Conservation (phyloP, 2,329 filamentous ascomycete genomes). For the Colletotrichum lindemuthianum region DNA sequence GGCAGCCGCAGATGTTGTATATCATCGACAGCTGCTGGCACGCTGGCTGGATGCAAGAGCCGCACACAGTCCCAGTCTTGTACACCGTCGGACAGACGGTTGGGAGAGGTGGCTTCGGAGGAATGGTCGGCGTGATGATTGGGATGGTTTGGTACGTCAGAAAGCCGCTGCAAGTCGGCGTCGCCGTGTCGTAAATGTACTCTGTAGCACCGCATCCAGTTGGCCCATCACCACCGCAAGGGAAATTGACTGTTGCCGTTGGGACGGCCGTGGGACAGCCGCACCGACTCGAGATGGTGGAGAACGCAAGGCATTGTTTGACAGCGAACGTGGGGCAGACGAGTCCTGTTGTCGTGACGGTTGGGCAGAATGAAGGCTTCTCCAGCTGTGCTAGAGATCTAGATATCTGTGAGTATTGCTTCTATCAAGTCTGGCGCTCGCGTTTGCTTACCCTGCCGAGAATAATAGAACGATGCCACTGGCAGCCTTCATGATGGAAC, state of each 20-base stretch:
- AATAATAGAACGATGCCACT: too few species aligned
- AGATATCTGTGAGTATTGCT: not conserved
- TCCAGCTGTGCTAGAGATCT: not conserved
- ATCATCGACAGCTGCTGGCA: constrained; percentile 22
- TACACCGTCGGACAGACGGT: constrained; percentile 25
- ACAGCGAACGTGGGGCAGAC: constrained; percentile 25
- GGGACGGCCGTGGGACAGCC: constrained; percentile 39
- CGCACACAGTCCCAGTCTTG: constrained; percentile 14
- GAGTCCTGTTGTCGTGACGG: constrained; percentile 37
- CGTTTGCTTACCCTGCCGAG: too few species aligned
- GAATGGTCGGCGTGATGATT: not conserved
- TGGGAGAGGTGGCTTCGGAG: not conserved
- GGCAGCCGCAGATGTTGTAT: constrained; percentile 23
- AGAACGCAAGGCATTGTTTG: constrained; percentile 37
- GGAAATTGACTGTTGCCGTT: constrained; percentile 37
- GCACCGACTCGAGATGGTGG: constrained; percentile 38
- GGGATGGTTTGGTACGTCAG: not conserved
- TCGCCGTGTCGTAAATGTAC: constrained; percentile 23
- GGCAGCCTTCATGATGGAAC: too few species aligned
- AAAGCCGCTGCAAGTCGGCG: not conserved
- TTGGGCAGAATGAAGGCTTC: constrained; percentile 34
- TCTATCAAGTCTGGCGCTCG: too few species aligned
- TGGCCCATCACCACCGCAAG: constrained; percentile 37
- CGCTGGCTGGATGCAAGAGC: constrained; percentile 8
- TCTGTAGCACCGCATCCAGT: constrained; percentile 28